Evolutionary conservation across 768 basidiomycete species (phyloP).

Genomic region (Leccinum disarticulatum): DNA sequence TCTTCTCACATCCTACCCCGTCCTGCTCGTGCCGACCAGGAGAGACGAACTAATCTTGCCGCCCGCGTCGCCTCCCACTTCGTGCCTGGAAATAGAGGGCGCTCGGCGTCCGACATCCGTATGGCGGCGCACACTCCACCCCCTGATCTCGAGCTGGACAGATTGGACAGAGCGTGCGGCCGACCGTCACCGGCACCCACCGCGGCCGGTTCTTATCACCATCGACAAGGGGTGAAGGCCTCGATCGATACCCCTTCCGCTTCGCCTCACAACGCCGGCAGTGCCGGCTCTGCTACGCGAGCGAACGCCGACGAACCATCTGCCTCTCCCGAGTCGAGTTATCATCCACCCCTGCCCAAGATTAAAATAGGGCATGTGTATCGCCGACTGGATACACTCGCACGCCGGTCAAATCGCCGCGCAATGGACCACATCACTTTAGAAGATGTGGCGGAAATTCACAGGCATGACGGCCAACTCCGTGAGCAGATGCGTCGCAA

Average conservation of each 20-base stretch:
- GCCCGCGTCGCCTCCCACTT: constrained; percentile 12
- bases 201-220: background rate
- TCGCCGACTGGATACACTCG: constrained; percentile 26
- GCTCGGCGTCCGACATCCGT: constrained; percentile 25
- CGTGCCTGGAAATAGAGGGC: constrained; percentile 16
- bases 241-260: background rate
- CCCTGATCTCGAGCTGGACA: constrained; percentile 29
- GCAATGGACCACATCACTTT: constrained; percentile 29
- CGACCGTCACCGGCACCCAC: constrained; percentile 8
- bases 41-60: constrained; percentile 16
- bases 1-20: constrained; percentile 10
- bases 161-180: constrained; percentile 31
- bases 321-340: background rate
- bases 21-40: no score
- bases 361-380: constrained; percentile 23
- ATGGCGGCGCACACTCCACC: constrained; percentile 17
- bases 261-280: background rate
- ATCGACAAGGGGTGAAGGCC: background rate
- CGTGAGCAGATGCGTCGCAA: constrained; percentile 26
- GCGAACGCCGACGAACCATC: background rate
- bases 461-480: constrained; percentile 21
- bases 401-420: constrained; percentile 19
- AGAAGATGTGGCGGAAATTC: constrained; percentile 22
- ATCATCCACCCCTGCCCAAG: constrained; percentile 19
- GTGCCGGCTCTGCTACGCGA: background rate